Conservation (phyloP, 768 basidiomycete species). For the Termitomyces bulborhizus region DNA sequence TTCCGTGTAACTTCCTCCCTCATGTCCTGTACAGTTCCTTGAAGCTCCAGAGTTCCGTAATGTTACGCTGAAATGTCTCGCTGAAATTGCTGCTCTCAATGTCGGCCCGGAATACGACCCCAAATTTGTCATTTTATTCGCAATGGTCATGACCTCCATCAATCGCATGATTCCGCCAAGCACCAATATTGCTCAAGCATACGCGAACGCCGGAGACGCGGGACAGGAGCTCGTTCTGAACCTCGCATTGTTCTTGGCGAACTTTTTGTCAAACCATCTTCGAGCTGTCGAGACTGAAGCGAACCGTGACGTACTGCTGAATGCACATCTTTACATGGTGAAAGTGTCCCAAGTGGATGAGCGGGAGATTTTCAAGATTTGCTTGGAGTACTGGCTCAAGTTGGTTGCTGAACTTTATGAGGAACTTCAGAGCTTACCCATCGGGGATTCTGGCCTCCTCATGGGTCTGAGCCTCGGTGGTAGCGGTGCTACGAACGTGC, state of each 20-base stretch:
- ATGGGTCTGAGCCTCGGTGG: slow-evolving; percentile 87
- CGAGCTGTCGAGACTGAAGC: slow-evolving; percentile 89
- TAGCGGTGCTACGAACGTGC: slow-evolving; percentile 55
- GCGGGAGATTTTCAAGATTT: slow-evolving; percentile 99
- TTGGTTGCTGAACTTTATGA: slow-evolving; percentile 96
- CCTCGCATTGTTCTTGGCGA: slow-evolving; percentile 93
- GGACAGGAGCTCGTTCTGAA: slow-evolving; percentile 98
- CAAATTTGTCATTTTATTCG: slow-evolving; percentile 96
- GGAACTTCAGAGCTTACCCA: slow-evolving; percentile 89
- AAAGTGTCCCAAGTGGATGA: slow-evolving; percentile 98
- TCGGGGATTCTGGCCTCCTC: slow-evolving; percentile 77
- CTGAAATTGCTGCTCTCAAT: slow-evolving; percentile 91
- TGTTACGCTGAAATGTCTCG: slow-evolving; percentile 92
- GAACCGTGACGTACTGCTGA: slow-evolving; percentile 89
- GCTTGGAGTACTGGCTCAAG: slow-evolving; percentile 95
- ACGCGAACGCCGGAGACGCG: slow-evolving; percentile 80
- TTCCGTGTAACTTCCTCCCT: slow-evolving; percentile 4
- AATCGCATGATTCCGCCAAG: slow-evolving; percentile 96
- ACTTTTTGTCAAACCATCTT: slow-evolving; percentile 91
- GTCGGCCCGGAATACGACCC: slow-evolving; percentile 96
- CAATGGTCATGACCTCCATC: slow-evolving; percentile 95
- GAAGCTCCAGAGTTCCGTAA: slow-evolving; percentile 97
- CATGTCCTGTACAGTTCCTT: slow-evolving; percentile 62
- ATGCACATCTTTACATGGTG: slow-evolving; percentile 97
- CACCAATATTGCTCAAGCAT: slow-evolving; percentile 92